Evolutionary conservation across 73 alveolate genomes (phyloP), one percentile per base, ranked within the genome.

Genomic region (Stentor coeruleus): DNA sequence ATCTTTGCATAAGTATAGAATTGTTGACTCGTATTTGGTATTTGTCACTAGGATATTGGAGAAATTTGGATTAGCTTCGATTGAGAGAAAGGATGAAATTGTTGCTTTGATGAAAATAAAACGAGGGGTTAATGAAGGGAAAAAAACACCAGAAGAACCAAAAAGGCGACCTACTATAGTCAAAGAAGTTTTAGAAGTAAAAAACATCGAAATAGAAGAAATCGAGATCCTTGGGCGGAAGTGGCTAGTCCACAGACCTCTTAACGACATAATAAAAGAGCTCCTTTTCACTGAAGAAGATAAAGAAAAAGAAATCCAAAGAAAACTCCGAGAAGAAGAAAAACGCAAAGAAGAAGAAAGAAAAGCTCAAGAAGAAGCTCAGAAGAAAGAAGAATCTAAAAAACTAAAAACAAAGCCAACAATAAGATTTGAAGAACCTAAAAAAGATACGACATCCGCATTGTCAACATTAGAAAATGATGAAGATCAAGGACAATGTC

Each of bases 281-380:
- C 38, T 40, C 49, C 74, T 76, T 36, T 3, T 35, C 74, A 86
- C 86, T 31, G 91, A 86, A 20, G 91, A 86, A 49, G 82, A 84
- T 41, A 60, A 74, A 3, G 41, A 59, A 20, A 74, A 74, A 6
- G 76, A 77, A 35, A 73, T 3, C 3, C 74, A 20, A 58, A 20
- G 76, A 75, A 15, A 6, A 0, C 60, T 14, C 39, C 85, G 85
- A 86, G 90, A 89, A 89, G 91, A 89, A 77, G 93, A 88, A 0
- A 82, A 79, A 31, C 88, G 81, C 3, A 91, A 82, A 72, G 98
- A 93, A 81, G 91, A 93, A 79, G 85, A 93, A 81, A 84, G 83
- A 59, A 91, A 85, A 76, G 85, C 77, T 41, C 92, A 86, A 38
- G 88, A 82, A 83, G 83, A 91, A 1, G 87, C 90, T 0, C 93